Percentiles rank a stretch among this genome's conserved stretches.
Evolutionary conservation across 495 filamentous ascomycete species (phyloP).

Genomic region (Penicilliopsis zonata): DNA sequence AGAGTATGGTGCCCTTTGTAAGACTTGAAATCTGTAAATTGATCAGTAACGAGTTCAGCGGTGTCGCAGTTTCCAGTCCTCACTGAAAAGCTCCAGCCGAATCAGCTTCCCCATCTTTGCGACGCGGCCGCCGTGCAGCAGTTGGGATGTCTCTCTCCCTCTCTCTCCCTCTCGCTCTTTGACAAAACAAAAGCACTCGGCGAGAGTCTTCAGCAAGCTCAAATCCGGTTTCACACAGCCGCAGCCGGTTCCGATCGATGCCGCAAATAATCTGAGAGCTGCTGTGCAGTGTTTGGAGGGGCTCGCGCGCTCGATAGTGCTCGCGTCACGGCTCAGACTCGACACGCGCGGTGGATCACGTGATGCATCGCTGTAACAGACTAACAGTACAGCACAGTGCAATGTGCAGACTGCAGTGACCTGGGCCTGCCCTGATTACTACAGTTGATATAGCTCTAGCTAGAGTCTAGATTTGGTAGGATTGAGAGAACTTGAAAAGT

Average conservation of each 20-base stretch:
- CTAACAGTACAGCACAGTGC: too few relatives aligned
- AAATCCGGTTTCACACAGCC: constrained; percentile 4
- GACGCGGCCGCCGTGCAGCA: constrained; percentile 18
- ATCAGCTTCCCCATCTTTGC: constrained; percentile 79
- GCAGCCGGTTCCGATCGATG: constrained; percentile 11
- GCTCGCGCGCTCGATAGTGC: constrained; percentile 8
- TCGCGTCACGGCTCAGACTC: constrained; percentile 7
- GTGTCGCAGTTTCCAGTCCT: too few relatives aligned
- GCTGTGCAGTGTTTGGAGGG: constrained; percentile 10
- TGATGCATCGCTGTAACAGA: too few relatives aligned
- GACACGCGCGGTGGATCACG: constrained; percentile 10
- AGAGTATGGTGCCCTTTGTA: constrained; percentile 94
- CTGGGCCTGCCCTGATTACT: too few relatives aligned
- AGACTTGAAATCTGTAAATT: constrained; percentile 82
- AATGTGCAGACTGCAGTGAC: too few relatives aligned
- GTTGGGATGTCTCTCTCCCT: too few relatives aligned
- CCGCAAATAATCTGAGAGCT: background rate
- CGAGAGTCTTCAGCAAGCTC: too few relatives aligned
- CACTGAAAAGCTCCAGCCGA: constrained; percentile 89
- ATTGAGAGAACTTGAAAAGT: too few relatives aligned
- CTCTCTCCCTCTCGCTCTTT: too few relatives aligned
- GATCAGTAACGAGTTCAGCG: constrained; percentile 15
- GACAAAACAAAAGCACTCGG: too few relatives aligned
- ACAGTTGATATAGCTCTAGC: too few relatives aligned
- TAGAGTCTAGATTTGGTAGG: too few relatives aligned